Percentiles rank a stretch among this genome's conserved stretches.
These are phyloP conservation scores for Wickerhamomyces mucosus DNA, from an alignment of 805 yeast species.

Conservation along the genomic window DNA sequence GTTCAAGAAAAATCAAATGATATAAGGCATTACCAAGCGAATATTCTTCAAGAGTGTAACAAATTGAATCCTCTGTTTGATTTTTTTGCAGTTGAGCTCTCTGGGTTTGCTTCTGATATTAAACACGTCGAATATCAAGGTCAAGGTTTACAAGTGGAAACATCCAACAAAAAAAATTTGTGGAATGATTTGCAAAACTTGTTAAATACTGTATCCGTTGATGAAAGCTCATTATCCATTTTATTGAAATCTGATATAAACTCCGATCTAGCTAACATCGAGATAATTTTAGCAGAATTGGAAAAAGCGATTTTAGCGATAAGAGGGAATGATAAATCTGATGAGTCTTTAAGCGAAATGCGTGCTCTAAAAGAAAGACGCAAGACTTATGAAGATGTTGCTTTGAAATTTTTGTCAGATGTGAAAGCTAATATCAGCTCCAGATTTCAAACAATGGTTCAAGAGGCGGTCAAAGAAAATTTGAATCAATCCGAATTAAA, in stretches of 20 bases:
- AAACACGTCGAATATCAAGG: slow-evolving; percentile 64
- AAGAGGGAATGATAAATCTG: slow-evolving; percentile 33
- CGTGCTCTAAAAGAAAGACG: slow-evolving; percentile 62
- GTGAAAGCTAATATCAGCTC: slow-evolving; percentile 33
- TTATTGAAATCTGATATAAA: slow-evolving; percentile 41
- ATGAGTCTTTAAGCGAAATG: slow-evolving; percentile 48
- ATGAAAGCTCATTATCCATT: slow-evolving; percentile 39
- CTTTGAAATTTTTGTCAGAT: slow-evolving; percentile 38
- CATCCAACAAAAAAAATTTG: slow-evolving; percentile 70
- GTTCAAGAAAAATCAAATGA: slow-evolving; percentile 35
- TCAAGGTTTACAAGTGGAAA: slow-evolving; percentile 73
- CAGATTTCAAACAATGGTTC: slow-evolving; percentile 30
- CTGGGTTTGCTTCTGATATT: slow-evolving; percentile 59
- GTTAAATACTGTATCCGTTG: slow-evolving; percentile 60
- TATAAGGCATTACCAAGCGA: slow-evolving; percentile 31
- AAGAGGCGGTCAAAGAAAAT: slow-evolving; percentile 11
- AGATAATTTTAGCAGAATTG: slow-evolving; percentile 43
- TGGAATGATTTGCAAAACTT: slow-evolving; percentile 63
- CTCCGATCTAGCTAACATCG: slow-evolving; percentile 40
- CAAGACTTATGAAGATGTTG: slow-evolving; percentile 46
- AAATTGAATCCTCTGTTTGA: slow-evolving; percentile 45
- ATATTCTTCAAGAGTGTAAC: slow-evolving; percentile 44
- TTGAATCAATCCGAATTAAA: slow-evolving; percentile 4
- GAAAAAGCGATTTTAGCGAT: slow-evolving; percentile 59
- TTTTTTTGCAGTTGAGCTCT: slow-evolving; percentile 49